Conservation (phyloP, 352 stramenopile genomes). For the Globisporangium yorkense region DNA sequence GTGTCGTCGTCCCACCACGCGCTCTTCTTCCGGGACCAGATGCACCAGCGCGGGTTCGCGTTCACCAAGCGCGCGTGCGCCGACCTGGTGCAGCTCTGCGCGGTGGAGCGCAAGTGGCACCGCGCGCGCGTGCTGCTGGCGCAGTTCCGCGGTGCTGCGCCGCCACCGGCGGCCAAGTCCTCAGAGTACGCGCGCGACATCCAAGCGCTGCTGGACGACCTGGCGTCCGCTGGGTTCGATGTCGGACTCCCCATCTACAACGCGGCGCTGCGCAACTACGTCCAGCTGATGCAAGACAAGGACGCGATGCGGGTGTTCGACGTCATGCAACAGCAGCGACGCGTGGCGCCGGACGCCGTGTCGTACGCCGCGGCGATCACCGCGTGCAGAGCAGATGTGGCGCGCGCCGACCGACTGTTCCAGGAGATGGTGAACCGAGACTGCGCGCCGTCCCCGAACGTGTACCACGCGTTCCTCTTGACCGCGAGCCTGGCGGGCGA, state of each 20-base stretch:
- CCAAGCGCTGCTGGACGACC: constrained; percentile 34
- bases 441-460: constrained; percentile 15
- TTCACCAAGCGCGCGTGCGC: constrained; percentile 35
- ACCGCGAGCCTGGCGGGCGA: constrained; percentile 15
- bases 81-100: constrained; percentile 41
- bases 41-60: constrained; percentile 22
- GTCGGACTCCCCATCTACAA: constrained; percentile 48
- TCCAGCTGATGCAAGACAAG: constrained; percentile 24
- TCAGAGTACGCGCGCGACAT: constrained; percentile 53
- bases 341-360: constrained; percentile 38
- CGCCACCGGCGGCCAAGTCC: constrained; percentile 26
- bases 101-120: constrained; percentile 49
- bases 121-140: constrained; percentile 38
- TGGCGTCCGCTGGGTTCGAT: constrained; percentile 30
- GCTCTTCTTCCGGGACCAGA: constrained; percentile 50
- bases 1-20: constrained; percentile 41
- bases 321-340: constrained; percentile 26
- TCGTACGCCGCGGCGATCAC: constrained; percentile 53
- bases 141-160: constrained; percentile 36
- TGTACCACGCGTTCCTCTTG: constrained; percentile 25
- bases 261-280: constrained; percentile 57
- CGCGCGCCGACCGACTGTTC: constrained; percentile 41
- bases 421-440: constrained; percentile 23
- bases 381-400: constrained; percentile 35
- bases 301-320: constrained; percentile 35